Evolutionary conservation across 139 green algal species (phyloP).

Genomic region (Picochlorum sp.): DNA sequence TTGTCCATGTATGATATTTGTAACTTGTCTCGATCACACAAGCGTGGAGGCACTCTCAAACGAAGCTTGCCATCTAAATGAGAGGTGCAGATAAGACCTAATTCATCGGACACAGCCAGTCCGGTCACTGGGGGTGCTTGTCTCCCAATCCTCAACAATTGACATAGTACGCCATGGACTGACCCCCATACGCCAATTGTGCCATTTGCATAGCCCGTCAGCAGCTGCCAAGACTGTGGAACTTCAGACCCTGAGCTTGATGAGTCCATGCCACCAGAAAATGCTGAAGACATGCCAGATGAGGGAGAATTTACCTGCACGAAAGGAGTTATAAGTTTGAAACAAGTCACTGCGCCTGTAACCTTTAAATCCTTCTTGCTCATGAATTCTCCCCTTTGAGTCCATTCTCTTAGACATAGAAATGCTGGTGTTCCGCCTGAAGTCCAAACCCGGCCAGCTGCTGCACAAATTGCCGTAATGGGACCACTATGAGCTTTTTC

Average conservation of each 20-base stretch:
- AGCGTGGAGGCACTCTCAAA: slow-evolving; percentile 13
- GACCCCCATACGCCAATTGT: slow-evolving; percentile 24
- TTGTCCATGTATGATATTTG: background rate
- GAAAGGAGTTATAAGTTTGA: slow-evolving; percentile 9
- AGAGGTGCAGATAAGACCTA: slow-evolving; percentile 22
- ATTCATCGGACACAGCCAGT: slow-evolving; percentile 17
- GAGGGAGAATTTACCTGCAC: background rate
- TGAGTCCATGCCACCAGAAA: background rate
- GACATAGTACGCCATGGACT: background rate
- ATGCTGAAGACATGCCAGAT: background rate
- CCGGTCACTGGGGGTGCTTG: slow-evolving; percentile 8
- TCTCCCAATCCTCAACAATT: slow-evolving; percentile 20
- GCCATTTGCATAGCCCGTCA: slow-evolving; percentile 29
- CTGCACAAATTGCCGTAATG: slow-evolving; percentile 13
- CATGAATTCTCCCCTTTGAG: background rate
- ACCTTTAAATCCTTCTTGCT: slow-evolving; percentile 6
- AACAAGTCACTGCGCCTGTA: slow-evolving; percentile 11
- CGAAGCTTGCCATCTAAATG: slow-evolving; percentile 29
- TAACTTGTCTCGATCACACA: background rate
- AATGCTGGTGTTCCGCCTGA: slow-evolving; percentile 12
- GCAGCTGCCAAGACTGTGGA: slow-evolving; percentile 25
- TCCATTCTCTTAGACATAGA: slow-evolving; percentile 29
- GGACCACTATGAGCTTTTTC: slow-evolving; percentile 24
- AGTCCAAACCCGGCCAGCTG: slow-evolving; percentile 23
- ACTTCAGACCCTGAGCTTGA: background rate